Percentiles rank a stretch among this genome's conserved stretches.
Evolutionary conservation across 306 rosid species (phyloP).

Genomic region (Rosa chinensis): DNA sequence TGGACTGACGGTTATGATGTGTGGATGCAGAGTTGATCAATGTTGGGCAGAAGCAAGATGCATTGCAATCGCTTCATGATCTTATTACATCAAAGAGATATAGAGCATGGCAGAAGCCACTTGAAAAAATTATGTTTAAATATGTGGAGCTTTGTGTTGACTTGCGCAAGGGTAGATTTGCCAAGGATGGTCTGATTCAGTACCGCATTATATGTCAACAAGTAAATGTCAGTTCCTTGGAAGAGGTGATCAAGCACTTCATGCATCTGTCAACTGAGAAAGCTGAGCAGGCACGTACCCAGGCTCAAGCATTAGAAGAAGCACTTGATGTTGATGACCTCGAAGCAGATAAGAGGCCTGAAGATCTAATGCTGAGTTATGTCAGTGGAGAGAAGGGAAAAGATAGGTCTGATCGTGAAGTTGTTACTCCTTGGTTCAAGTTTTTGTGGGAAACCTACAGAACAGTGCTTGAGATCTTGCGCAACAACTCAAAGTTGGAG

Average conservation of each 20-base stretch:
- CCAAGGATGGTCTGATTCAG: no score
- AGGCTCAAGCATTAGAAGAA: constrained; percentile 92
- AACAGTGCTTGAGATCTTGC: no score
- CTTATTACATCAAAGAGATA: constrained; percentile 90
- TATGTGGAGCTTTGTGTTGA: no score
- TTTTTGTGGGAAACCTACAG: no score
- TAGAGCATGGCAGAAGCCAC: constrained; percentile 97
- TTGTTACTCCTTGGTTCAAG: no score
- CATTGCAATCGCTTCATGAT: constrained; percentile 84
- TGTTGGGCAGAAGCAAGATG: constrained; percentile 97
- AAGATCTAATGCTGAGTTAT: no score
- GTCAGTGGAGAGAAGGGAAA: no score
- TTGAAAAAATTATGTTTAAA: no score
- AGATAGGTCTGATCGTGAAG: no score
- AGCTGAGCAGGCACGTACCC: constrained; percentile 96
- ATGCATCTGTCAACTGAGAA: constrained; percentile 96
- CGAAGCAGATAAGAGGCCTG: no score
- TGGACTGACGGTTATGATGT: neutral
- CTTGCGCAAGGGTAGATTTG: no score
- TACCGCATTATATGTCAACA: no score
- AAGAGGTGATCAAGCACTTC: constrained; percentile 97
- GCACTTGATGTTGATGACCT: constrained; percentile 96
- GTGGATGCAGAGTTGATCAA: constrained; percentile 68
- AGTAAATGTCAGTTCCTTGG: constrained; percentile 88
- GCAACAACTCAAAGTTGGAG: constrained; percentile 95